phyloP scores from a whole-genome alignment of 2,329 filamentous ascomycete species.

The Phyllosticta citrichinensis region DNA sequence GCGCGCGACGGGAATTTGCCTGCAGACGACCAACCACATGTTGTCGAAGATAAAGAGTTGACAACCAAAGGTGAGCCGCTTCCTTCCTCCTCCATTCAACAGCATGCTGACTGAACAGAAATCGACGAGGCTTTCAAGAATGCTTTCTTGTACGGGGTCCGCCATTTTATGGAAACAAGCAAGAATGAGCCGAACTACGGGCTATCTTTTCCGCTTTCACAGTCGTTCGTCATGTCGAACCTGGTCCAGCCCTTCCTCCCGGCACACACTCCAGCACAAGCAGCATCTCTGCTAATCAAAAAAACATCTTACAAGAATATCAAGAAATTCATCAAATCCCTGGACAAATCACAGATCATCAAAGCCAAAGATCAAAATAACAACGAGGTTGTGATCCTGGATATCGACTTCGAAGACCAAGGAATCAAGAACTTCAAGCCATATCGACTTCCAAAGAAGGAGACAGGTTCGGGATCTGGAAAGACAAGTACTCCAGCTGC shows the following conservation, averaged over 20 bases:
- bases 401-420: conserved; percentile 53
- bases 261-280: conserved; percentile 44
- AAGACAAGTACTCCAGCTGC: conserved; percentile 2
- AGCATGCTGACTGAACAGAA: conserved; percentile 34
- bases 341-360: conserved; percentile 54
- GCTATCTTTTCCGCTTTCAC: conserved; percentile 52
- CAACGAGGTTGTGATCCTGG: conserved; percentile 53
- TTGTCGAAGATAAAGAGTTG: conserved; percentile 38
- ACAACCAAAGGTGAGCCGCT: conserved; percentile 43
- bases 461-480: conserved; percentile 24
- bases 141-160: conserved; percentile 53
- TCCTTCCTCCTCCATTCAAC: background rate
- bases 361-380: conserved; percentile 56
- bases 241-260: conserved; percentile 59
- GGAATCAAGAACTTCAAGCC: conserved; percentile 48
- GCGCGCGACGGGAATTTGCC: conserved; percentile 26
- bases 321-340: conserved; percentile 58
- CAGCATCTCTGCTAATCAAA: conserved; percentile 54
- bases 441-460: conserved; percentile 52
- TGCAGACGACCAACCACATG: conserved; percentile 21
- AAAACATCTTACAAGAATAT: conserved; percentile 63
- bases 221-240: conserved; percentile 53
- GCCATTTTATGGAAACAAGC: conserved; percentile 49
- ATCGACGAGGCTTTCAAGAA: conserved; percentile 56
- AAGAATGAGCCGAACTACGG: conserved; percentile 42